These are phyloP conservation scores for Claviceps digitariae DNA, from an alignment of 2,329 filamentous ascomycete species.

Conservation along the genomic window DNA sequence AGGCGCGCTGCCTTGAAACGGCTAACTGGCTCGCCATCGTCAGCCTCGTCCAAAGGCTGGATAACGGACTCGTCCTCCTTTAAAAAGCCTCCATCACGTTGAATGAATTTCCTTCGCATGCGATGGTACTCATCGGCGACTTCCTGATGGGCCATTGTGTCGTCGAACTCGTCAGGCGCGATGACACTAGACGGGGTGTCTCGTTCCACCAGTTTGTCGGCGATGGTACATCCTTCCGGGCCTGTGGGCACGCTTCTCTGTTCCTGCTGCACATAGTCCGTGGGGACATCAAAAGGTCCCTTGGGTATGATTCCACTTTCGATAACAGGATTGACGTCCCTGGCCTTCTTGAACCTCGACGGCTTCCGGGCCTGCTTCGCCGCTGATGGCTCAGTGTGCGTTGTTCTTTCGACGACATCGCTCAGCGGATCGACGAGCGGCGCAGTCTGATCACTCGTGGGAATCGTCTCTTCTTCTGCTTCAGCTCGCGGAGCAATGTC, in stretches of 20 bases:
- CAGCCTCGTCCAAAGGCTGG: conserved; percentile 53
- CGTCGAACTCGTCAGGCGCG: conserved; percentile 55
- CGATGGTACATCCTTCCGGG: conserved; percentile 41
- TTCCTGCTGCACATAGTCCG: conserved; percentile 25
- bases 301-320: conserved; percentile 15
- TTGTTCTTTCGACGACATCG: conserved; percentile 37
- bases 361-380: conserved; percentile 25
- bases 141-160: conserved; percentile 56
- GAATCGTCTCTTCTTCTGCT: conserved; percentile 7
- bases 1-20: conserved; percentile 61
- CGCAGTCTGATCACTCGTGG: conserved; percentile 13
- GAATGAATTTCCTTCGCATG: conserved; percentile 69
- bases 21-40: conserved; percentile 53
- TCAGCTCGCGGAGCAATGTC: conserved; percentile 46
- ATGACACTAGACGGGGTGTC: conserved; percentile 19
- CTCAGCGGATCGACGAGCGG: conserved; percentile 33
- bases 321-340: conserved; percentile 7
- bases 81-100: conserved; percentile 70
- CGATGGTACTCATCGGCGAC: conserved; percentile 73
- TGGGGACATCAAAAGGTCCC: conserved; percentile 31
- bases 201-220: conserved; percentile 45
- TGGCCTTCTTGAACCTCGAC: conserved; percentile 39
- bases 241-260: conserved; percentile 30
- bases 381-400: conserved; percentile 12
- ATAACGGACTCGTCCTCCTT: conserved; percentile 55